Conservation (phyloP, 2,329 filamentous ascomycete genomes). For the Paramyrothecium sp. region DNA sequence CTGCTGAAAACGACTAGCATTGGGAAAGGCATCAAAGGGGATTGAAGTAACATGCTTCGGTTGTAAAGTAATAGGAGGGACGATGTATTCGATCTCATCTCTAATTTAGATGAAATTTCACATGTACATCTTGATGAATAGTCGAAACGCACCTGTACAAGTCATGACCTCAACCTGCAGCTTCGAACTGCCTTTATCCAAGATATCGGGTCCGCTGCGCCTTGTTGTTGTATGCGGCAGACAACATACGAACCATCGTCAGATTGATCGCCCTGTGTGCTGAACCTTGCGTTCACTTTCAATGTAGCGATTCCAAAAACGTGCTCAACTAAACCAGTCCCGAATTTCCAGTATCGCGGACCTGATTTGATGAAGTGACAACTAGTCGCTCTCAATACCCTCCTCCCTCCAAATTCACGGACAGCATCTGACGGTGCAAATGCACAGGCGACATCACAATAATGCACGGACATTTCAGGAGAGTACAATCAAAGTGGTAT, state of each 20-base stretch:
- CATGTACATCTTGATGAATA: conserved; percentile 22
- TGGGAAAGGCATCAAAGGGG: conserved; percentile 12
- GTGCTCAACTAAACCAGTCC: too few species aligned
- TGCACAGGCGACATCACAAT: not conserved
- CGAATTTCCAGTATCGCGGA: too few species aligned
- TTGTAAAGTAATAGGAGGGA: conserved; percentile 23
- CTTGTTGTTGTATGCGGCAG: not conserved
- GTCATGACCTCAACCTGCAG: conserved; percentile 15
- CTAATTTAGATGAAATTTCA: conserved; percentile 18
- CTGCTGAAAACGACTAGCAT: conserved; percentile 15
- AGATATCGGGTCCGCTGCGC: not conserved
- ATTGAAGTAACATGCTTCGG: conserved; percentile 17
- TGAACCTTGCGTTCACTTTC: too few species aligned
- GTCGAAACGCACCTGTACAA: too few species aligned
- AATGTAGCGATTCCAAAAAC: too few species aligned
- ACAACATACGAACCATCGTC: not conserved
- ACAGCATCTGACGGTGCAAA: too few species aligned
- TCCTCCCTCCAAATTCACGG: too few species aligned
- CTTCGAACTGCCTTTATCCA: too few species aligned
- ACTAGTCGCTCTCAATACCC: too few species aligned
- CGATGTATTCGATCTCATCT: conserved; percentile 28
- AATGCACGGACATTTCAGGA: not conserved
- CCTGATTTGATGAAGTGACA: too few species aligned
- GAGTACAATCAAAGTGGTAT: not conserved
- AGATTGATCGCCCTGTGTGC: too few species aligned